Evolutionary conservation across 129 eudicot species (phyloP), one percentile per base, ranked within the genome.

Genomic region (Kitagawia praeruptora): DNA sequence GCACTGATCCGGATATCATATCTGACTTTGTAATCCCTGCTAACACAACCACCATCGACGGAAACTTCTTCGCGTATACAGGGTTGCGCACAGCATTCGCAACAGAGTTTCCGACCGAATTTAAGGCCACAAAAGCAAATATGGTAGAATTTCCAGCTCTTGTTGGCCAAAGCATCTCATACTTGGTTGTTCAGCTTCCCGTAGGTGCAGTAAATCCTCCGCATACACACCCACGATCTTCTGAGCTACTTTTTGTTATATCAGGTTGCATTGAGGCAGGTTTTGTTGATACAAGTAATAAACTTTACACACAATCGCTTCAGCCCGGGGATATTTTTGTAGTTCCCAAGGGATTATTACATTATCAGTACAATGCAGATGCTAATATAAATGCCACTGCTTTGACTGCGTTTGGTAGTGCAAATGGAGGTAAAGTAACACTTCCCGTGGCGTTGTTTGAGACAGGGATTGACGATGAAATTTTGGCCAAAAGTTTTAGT

Each of bases 331-430:
- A 81, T 54, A 74, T 77, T 16, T 84, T 80, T 74, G 58, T 84
- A 9, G 78, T 84, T 14, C 88, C 88, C 0, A 81, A 81, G 42
- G 88, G 88, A 28, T 70, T 85, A 1, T 77, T 78, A 3, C 87
- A 81, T 27, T 85, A 77, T 41, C 87, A 85, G 82, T 81, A 81
- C 48, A 85, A 85, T 45, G 37, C 80, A 2, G 5, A 78, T 18
- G 28, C 31, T 19, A 69, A 44, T 13, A 5, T 14, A 4, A 54
- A 58, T 6, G 88, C 85, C 16, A 51, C 69, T 3, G 88, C 83
- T 25, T n/a, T 81, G 37, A 66, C 88, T 0, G 85, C 85, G 2
- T 78, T 85, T 53, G 88, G 88, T 3, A 78, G 88, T 49, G 88
- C 88, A 3, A 78, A 44, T 66, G 78, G 80, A 3, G 88, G 88